Base-by-base conservation (phyloP, 768 basidiomycete genomes). In the Lactarius trivialis region DNA sequence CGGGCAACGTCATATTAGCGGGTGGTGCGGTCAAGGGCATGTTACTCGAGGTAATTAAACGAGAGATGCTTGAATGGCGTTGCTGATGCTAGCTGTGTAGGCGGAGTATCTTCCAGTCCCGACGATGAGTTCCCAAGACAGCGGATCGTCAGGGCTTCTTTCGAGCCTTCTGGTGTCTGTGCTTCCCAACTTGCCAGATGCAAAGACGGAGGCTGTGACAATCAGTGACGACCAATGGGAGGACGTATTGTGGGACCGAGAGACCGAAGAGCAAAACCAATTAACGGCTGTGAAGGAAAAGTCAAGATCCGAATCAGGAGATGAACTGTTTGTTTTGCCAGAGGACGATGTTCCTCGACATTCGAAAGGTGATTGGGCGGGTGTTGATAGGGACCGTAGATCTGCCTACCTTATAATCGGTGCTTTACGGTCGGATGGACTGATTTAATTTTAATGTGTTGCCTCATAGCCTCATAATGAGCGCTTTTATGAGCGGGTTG, bases 91-190 rank as follows among this genome's bases (percentile, higher is more conserved):
- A 43, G 7, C 37, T 50, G 43, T 61, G 8, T 43, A 91, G 90
- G 90, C 88, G 7, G 90, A 93, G 71, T 93, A 92, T 70, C 81
- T 91, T 17, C 90, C 90, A 2, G 75, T 93, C 14, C 85, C 89
- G 2, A 79, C 79, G 37, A 79, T 90, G 60, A 83, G 82, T 60
- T 83, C 85, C 14, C 81, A 84, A 55, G 76, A 79, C 0, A 78
- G 80, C 56, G 85, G 85, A 37, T 85, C 85, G 3, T 86, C 88
- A 3, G 85, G 87, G 61, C 77, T 93, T 14, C 74, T 92, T 12
- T 88, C 88, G 4, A 86, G 89, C 69, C 77, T 93, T 26, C 75
- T 93, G 30, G 80, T 86, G 21, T 88, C 89, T 0, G 79, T 91
- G 30, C 78, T 92, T 19, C 90, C 90, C 14, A 86, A 85, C 64